Base-by-base conservation (phyloP, 257 asterid genomes). In the Cinchona pubescens region DNA sequence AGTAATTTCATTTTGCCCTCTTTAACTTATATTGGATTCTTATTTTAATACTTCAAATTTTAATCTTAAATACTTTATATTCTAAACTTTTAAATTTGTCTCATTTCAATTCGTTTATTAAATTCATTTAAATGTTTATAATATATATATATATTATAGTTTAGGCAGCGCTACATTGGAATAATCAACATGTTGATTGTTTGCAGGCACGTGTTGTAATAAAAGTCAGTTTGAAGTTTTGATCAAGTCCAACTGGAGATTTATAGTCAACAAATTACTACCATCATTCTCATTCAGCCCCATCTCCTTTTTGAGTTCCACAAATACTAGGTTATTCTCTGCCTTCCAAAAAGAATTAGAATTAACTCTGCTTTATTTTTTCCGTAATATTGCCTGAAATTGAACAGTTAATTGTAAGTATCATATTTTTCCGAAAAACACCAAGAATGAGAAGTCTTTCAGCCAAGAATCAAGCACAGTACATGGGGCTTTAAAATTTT, bases 221-320 rank as follows among this genome's bases (percentile, higher is more conserved):
- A 55, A 58, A 53, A 35, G 5, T 71, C 51, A 34, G 15, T 14
- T 38, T 14, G 66, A 19, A 53, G 12, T 34, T n/a, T n/a, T n/a
- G n/a, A n/a, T n/a, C n/a, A n/a, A 10, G 75, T 51, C 37, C 49
- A 71, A 38, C 48, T 23, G 66, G 53, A 71, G 32, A 18, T 51
- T n/a, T 37, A 11, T 10, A 56, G 42, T 72, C 76, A 72, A 38
- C 75, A 2, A 55, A 71, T 35, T 4, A 37, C n/a, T n/a, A n/a
- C n/a, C n/a, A n/a, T n/a, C n/a, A n/a, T n/a, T n/a, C n/a, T 3
- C 29, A n/a, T 7, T 3, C 67, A 14, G 16, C 21, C n/a, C n/a
- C n/a, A 12, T 15, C 10, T 61, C 7, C 67, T 61, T 15, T 61
- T 13, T 9, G 0, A 5, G 25, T 3, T 55, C 46, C 35, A 13